Base-by-base conservation (phyloP, 495 filamentous ascomycete species). In the Penicillium odoratum region DNA sequence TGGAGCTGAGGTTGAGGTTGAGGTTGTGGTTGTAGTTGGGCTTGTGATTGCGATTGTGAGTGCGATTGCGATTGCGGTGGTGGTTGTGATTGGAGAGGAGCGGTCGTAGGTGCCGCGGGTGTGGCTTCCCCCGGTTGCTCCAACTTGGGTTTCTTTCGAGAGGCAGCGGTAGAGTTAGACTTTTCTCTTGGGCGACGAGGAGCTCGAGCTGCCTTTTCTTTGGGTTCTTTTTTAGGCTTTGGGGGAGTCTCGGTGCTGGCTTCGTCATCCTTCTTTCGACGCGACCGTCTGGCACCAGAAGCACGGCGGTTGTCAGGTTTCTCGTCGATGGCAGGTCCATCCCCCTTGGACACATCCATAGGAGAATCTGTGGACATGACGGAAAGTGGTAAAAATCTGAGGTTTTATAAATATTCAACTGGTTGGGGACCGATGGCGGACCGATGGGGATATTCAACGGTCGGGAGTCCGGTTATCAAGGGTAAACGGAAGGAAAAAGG, bases 131-230 rank as follows among this genome's bases (percentile, higher is more conserved):
- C 62, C 38, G 56, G 42, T 47, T 67, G 62, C 56, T 81, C 76
- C 50, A 78, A 60, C 62, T 78, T 80, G 45, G 77, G 69, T 58
- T 78, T 81, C 65, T 80, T 81, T 51, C 75, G 70, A 33, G 76
- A 66, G n/a, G 59, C 64, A 6, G 72, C 55, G 1, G 62, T 67
- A 21, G 69, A 60, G 26, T 65, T 66, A 1, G 75, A 74, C 55
- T 77, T 77, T 50, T 78, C 73, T 13, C 75, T 69, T 18, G 66
- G 70, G 25, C 75, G 75, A 52, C 75, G 76, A 56, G 60, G 58
- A 18, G 70, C 65, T 18, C 71, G 70, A 58, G 77, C 72, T n/a
- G 70, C 67, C 57, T 67, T 72, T 40, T 69, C 68, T 54, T 67
- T 74, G 18, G 29, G 15, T 34, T 63, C 53, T 25, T 74, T 69